Conservation (phyloP, 2,329 filamentous ascomycete genomes). For the Aspergillus fumigatus region DNA sequence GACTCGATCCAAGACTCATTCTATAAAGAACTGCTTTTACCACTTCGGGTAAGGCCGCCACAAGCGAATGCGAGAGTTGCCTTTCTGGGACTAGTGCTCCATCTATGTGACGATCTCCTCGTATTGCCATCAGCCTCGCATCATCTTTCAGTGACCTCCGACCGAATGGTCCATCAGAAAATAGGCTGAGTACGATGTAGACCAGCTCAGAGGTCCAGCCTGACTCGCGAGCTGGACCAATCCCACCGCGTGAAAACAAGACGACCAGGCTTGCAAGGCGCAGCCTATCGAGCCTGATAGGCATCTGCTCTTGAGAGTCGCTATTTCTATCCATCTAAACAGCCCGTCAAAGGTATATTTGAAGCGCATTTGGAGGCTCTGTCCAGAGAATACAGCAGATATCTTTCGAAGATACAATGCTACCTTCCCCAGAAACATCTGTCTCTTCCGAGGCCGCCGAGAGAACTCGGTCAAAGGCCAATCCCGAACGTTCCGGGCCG, state of each 20-base stretch:
- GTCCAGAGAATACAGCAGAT: not conserved
- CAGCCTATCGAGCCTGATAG: not conserved
- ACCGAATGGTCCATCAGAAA: not conserved
- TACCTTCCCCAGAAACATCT: slow-evolving; percentile 1
- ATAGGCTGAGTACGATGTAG: not conserved
- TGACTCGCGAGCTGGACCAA: not conserved
- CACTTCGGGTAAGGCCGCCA: not conserved
- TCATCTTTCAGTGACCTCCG: not conserved
- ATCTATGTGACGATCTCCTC: not conserved
- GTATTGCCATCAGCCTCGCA: not conserved
- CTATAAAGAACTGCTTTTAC: not conserved
- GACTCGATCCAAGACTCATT: not conserved
- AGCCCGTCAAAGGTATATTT: not conserved
- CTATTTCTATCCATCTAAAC: not conserved
- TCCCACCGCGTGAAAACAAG: not conserved
- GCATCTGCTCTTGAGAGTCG: not conserved
- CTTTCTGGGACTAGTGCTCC: slow-evolving; percentile 14
- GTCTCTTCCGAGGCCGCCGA: not conserved
- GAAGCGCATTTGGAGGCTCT: not conserved
- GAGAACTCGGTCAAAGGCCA: not conserved
- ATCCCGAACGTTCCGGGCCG: not conserved
- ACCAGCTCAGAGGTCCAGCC: not conserved
- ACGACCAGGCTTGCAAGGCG: not conserved
- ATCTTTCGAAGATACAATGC: not conserved
- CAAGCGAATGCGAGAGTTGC: slow-evolving; percentile 19